Evolutionary conservation across 805 yeast species (phyloP).

Genomic region (Barnettozyma botsteinii): DNA sequence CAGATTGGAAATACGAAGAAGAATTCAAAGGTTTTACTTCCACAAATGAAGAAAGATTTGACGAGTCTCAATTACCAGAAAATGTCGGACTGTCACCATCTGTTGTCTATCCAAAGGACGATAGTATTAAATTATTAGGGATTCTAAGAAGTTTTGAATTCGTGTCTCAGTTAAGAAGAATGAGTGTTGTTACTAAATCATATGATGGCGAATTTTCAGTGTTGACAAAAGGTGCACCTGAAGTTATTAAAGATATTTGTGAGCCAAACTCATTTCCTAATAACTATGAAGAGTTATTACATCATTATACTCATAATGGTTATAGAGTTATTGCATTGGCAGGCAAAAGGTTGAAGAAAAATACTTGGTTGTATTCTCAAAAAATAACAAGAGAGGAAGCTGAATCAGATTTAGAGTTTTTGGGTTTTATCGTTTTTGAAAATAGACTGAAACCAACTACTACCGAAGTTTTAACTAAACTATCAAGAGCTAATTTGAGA

Average conservation of each 20-base stretch:
- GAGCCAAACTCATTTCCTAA: conserved; percentile 62
- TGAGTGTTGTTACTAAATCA: conserved; percentile 72
- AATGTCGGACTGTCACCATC: conserved; percentile 41
- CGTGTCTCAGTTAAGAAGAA: conserved; percentile 76
- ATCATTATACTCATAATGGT: conserved; percentile 88
- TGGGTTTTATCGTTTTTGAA: conserved; percentile 90
- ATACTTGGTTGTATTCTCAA: conserved; percentile 45
- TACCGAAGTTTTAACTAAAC: conserved; percentile 47
- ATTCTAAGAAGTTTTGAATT: conserved; percentile 69
- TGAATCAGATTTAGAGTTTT: conserved; percentile 64
- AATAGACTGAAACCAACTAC: conserved; percentile 79
- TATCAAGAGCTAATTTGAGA: conserved; percentile 66
- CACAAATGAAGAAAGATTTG: conserved; percentile 33
- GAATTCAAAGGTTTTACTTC: conserved; percentile 42
- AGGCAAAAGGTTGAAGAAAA: conserved; percentile 42
- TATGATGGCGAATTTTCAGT: conserved; percentile 37
- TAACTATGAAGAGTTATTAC: conserved; percentile 66
- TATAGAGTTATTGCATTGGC: conserved; percentile 96
- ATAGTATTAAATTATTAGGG: conserved; percentile 35
- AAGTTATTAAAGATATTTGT: conserved; percentile 79
- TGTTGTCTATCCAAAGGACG: conserved; percentile 41
- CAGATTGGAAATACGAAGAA: conserved; percentile 72
- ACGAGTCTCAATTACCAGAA: conserved; percentile 36
- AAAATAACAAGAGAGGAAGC: conserved; percentile 53
- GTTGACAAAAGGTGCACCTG: conserved; percentile 96